phyloP scores from a whole-genome alignment of 768 basidiomycete genomes.

The Cystofilobasidium capitatum region DNA sequence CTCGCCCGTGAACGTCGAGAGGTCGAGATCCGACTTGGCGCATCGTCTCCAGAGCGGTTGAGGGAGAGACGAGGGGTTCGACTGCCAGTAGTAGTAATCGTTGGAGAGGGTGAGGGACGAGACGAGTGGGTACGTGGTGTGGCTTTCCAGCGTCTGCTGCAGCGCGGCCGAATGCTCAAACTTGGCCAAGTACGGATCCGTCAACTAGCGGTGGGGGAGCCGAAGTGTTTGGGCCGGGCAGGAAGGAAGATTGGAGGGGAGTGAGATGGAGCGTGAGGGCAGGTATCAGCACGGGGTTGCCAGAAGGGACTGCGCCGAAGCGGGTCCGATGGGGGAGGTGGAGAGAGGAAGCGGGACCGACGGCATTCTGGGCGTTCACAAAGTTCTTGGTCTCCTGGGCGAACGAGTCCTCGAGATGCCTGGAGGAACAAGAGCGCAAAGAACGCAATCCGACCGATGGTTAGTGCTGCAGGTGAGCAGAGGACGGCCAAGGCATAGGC shows the following conservation, averaged over 20 bases:
- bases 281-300: too few relatives aligned
- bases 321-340: too few relatives aligned
- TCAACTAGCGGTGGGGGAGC: not conserved
- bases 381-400: slow-evolving; percentile 15
- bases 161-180: not conserved
- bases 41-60: slow-evolving; percentile 13
- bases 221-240: not conserved
- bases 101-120: not conserved
- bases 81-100: slow-evolving; percentile 15
- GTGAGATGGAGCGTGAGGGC: not conserved
- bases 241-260: not conserved
- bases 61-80: not conserved
- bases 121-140: slow-evolving; percentile 6
- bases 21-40: not conserved
- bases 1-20: not conserved
- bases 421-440: not conserved
- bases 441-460: not conserved
- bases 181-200: not conserved
- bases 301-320: too few relatives aligned
- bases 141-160: not conserved
- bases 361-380: slow-evolving; percentile 20
- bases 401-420: slow-evolving; percentile 25
- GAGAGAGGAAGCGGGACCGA: slow-evolving; percentile 4
- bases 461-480: not conserved
- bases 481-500: not conserved